A percentile compares a stretch with the other conserved stretches of the same genome.
These are phyloP conservation scores for Debaryomyces prosopidis DNA, from an alignment of 805 yeast genomes.

Conservation along the genomic window DNA sequence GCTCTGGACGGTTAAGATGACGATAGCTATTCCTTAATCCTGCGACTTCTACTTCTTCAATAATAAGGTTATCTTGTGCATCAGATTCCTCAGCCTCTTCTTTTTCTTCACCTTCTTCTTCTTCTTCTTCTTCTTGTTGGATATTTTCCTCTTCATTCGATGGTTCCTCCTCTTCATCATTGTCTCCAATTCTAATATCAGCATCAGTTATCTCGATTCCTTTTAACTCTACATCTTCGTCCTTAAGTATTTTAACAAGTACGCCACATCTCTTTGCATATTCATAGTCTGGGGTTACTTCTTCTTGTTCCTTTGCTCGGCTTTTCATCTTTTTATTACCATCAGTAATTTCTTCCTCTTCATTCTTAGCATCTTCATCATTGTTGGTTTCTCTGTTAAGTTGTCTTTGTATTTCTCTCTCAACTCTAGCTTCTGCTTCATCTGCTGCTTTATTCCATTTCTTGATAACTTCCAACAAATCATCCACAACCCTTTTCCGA, in stretches of 20 bases:
- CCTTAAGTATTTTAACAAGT: slow-evolving; percentile 34
- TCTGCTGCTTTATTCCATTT: slow-evolving; percentile 57
- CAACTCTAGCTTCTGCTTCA: slow-evolving; percentile 41
- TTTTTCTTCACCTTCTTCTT: slow-evolving; percentile 2
- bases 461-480: slow-evolving; percentile 46
- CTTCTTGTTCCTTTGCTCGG: slow-evolving; percentile 12
- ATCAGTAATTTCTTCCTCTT: slow-evolving; percentile 12
- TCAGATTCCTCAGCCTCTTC: no score
- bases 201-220: slow-evolving; percentile 20
- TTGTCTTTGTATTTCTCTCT: slow-evolving; percentile 33
- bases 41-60: slow-evolving; percentile 45
- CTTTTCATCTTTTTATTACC: slow-evolving; percentile 8
- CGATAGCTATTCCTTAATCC: slow-evolving; percentile 15
- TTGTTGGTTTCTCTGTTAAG: slow-evolving; percentile 16
- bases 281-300: slow-evolving; percentile 29
- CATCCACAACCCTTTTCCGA: slow-evolving; percentile 53
- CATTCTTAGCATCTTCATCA: slow-evolving; percentile 17
- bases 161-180: slow-evolving; percentile 4
- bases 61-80: slow-evolving; percentile 28
- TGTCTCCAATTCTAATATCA: slow-evolving; percentile 11
- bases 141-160: slow-evolving; percentile 9
- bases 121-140: slow-evolving; percentile 4
- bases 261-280: slow-evolving; percentile 43
- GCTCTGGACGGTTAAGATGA: background rate
- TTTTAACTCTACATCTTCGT: slow-evolving; percentile 31